Percentiles rank a stretch among this genome's conserved stretches.
Conservation (phyloP, 148 eudicot species). For the Hydrangea macrophylla region DNA sequence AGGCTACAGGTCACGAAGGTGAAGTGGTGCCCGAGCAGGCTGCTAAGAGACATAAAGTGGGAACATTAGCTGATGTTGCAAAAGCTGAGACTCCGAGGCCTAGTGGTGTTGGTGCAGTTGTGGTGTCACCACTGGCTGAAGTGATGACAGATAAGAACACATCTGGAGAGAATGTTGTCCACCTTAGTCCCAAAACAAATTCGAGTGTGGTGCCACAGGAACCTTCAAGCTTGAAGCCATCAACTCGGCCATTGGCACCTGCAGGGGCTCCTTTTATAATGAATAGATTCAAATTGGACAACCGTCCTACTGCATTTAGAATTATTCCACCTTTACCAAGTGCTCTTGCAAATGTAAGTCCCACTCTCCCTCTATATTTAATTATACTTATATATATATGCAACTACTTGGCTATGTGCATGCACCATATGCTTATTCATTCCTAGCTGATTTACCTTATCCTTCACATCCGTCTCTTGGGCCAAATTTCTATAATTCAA, state of each 20-base stretch:
- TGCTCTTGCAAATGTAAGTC: slow-evolving; percentile 69
- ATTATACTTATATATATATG: background rate
- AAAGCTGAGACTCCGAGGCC: slow-evolving; percentile 35
- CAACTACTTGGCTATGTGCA: background rate
- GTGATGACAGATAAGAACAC: slow-evolving; percentile 27
- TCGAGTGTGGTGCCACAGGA: slow-evolving; percentile 30
- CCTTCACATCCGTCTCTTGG: background rate
- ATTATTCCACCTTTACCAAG: slow-evolving; percentile 65
- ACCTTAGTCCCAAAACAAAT: slow-evolving; percentile 28
- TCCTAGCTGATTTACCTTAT: too few species aligned
- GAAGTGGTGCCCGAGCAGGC: slow-evolving; percentile 47
- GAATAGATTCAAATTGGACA: slow-evolving; percentile 81
- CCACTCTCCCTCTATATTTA: background rate
- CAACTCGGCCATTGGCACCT: slow-evolving; percentile 49
- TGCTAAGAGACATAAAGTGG: slow-evolving; percentile 52
- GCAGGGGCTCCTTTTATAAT: slow-evolving; percentile 41
- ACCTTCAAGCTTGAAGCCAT: slow-evolving; percentile 42
- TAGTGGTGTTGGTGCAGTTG: slow-evolving; percentile 28
- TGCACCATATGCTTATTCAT: too few species aligned
- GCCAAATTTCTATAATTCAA: background rate
- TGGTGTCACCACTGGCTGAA: slow-evolving; percentile 36
- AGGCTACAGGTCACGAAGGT: slow-evolving; percentile 61
- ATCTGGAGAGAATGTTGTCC: slow-evolving; percentile 29
- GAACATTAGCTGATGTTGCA: slow-evolving; percentile 28
- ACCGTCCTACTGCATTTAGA: slow-evolving; percentile 74